Percentiles rank a stretch among this genome's conserved stretches.
These are phyloP conservation scores for Solanum tarijense DNA, from an alignment of 257 asterid species.

Conservation along the genomic window DNA sequence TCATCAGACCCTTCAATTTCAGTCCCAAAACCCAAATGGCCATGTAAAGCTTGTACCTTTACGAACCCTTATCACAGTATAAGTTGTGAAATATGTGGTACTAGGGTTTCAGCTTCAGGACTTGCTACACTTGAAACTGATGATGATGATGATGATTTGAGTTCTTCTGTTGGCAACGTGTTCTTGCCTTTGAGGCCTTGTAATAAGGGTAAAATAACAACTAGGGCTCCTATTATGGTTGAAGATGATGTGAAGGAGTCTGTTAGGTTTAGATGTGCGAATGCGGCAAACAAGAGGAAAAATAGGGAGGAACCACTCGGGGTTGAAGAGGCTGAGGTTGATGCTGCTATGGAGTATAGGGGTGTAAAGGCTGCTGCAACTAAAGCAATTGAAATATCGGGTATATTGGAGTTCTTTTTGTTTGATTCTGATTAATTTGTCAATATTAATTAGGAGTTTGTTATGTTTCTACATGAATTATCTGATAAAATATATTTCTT, in stretches of 20 bases:
- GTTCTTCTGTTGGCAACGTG: conserved; percentile 53
- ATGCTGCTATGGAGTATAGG: conserved; percentile 13
- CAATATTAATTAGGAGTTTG: neutral
- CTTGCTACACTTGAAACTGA: conserved; percentile 45
- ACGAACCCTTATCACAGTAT: conserved; percentile 40
- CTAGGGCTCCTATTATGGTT: neutral
- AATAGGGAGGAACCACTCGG: conserved; percentile 15
- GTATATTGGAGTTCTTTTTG: conserved; percentile 18
- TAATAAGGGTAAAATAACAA: conserved; percentile 1
- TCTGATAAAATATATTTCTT: neutral
- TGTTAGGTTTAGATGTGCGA: neutral
- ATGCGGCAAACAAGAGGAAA: conserved; percentile 55
- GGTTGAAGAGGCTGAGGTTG: conserved; percentile 13
- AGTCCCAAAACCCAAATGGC: conserved; percentile 45
- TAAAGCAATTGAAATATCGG: conserved; percentile 21
- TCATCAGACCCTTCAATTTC: neutral
- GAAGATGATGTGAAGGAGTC: conserved; percentile 4
- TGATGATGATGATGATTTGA: conserved; percentile 25
- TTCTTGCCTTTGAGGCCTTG: conserved; percentile 62
- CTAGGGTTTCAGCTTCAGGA: conserved; percentile 54
- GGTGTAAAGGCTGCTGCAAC: conserved; percentile 22
- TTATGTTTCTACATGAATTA: neutral
- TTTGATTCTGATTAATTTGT: neutral
- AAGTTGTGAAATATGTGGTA: conserved; percentile 60
- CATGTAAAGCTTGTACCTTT: conserved; percentile 76